Evolutionary conservation across 2,329 filamentous ascomycete species (phyloP).

Genomic region (Colletotrichum lentis): DNA sequence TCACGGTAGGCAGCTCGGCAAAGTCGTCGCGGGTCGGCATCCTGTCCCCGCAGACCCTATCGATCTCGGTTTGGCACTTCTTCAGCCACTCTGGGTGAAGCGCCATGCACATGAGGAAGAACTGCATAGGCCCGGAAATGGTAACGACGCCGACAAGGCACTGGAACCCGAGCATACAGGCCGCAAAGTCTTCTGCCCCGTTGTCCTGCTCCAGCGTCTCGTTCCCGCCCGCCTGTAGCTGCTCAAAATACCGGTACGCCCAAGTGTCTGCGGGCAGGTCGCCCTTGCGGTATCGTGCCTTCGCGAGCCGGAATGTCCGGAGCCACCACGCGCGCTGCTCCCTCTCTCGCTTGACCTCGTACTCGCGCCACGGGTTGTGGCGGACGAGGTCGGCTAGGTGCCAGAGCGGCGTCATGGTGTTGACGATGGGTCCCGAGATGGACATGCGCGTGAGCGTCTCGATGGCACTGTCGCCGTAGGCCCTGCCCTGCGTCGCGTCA

Average conservation of each 20-base stretch:
- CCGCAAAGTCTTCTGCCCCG: constrained; percentile 56
- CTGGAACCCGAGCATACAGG: constrained; percentile 61
- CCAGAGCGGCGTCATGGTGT: constrained; percentile 60
- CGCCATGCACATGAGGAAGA: constrained; percentile 62
- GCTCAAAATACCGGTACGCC: constrained; percentile 58
- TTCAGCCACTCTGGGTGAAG: constrained; percentile 62
- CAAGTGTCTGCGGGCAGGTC: constrained; percentile 57
- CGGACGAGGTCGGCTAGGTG: constrained; percentile 50
- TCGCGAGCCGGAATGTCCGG: constrained; percentile 52
- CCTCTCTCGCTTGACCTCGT: constrained; percentile 54
- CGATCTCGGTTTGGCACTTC: constrained; percentile 65
- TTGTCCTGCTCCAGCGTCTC: constrained; percentile 50
- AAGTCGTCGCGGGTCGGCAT: constrained; percentile 62
- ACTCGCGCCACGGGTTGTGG: constrained; percentile 58
- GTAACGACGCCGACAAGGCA: constrained; percentile 61
- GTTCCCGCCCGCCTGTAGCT: constrained; percentile 53
- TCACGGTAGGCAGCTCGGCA: constrained; percentile 59
- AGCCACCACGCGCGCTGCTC: constrained; percentile 58
- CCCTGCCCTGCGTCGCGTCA: constrained; percentile 55
- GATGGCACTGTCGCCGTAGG: constrained; percentile 57
- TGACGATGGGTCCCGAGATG: constrained; percentile 60
- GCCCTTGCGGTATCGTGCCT: constrained; percentile 51
- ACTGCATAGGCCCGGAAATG: constrained; percentile 58
- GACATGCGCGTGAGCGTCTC: constrained; percentile 60
- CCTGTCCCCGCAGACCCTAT: constrained; percentile 62